A percentile compares a stretch with the other conserved stretches of the same genome.
phyloP scores from a whole-genome alignment of 345 rosid species.

The Brassica carinata region DNA sequence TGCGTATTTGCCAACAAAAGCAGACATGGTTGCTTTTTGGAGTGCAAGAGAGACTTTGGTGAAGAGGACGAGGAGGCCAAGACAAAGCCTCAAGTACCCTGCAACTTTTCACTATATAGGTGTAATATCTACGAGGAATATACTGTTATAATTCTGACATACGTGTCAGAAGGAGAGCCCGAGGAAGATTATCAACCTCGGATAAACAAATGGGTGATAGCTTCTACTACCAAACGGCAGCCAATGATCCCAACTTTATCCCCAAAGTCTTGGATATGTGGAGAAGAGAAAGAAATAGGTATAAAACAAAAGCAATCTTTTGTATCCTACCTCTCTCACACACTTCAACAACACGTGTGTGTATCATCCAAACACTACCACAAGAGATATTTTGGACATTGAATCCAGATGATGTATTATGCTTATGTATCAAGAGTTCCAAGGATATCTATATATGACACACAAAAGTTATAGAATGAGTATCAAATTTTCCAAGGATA shows the following conservation, averaged over 20 bases:
- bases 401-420: conserved; percentile 18
- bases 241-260: conserved; percentile 36
- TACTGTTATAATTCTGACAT: conserved; percentile 41
- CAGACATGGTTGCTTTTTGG: conserved; percentile 61
- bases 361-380: conserved; percentile 28
- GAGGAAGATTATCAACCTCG: conserved; percentile 58
- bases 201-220: conserved; percentile 70
- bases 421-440: conserved; percentile 14
- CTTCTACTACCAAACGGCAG: conserved; percentile 49
- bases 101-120: conserved; percentile 46
- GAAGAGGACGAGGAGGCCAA: conserved; percentile 41
- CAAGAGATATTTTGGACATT: conserved; percentile 26
- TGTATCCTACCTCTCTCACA: conserved; percentile 34
- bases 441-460: conserved; percentile 31
- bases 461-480: conserved; percentile 6
- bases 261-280: conserved; percentile 43
- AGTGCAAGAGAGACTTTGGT: conserved; percentile 27
- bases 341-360: conserved; percentile 29
- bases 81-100: conserved; percentile 42
- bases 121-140: conserved; percentile 45
- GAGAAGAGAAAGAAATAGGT: conserved; percentile 40
- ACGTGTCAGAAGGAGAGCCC: conserved; percentile 62
- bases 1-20: conserved; percentile 87
- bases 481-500: conserved; percentile 16
- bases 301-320: conserved; percentile 35